Percentiles rank a stretch among this genome's conserved stretches.
Conservation (phyloP, 2,329 filamentous ascomycete genomes). For the Xylaria sp. region DNA sequence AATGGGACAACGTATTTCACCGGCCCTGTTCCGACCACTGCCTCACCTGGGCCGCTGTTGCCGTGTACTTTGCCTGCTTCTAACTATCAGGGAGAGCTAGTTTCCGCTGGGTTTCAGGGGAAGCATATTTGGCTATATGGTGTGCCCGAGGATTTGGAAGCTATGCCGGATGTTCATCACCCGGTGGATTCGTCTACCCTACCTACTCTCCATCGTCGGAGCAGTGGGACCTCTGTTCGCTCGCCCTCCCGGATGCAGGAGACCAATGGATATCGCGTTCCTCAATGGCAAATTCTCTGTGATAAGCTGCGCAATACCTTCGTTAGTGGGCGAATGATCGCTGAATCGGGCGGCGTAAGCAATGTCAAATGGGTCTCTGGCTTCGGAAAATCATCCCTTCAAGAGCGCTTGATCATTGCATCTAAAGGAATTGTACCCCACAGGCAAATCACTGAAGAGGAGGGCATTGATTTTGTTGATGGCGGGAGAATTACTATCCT, state of each 20-base stretch:
- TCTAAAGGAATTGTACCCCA: conserved; percentile 70
- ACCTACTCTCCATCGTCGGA: conserved; percentile 44
- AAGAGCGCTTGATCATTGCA: conserved; percentile 70
- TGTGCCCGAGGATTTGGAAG: conserved; percentile 73
- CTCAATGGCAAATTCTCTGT: conserved; percentile 72
- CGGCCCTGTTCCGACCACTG: conserved; percentile 63
- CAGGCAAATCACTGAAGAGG: conserved; percentile 67
- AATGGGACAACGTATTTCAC: conserved; percentile 82
- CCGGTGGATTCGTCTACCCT: conserved; percentile 37
- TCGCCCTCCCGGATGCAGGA: conserved; percentile 48
- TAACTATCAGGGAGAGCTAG: conserved; percentile 72
- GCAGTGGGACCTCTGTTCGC: conserved; percentile 50
- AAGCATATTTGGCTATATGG: conserved; percentile 81
- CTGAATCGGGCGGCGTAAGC: conserved; percentile 68
- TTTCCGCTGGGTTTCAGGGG: conserved; percentile 74
- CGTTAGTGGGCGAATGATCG: conserved; percentile 69
- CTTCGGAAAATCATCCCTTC: conserved; percentile 52
- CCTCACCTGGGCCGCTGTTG: conserved; percentile 62
- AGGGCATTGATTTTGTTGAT: conserved; percentile 77
- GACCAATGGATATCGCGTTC: conserved; percentile 49
- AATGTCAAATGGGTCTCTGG: conserved; percentile 74
- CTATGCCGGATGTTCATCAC: conserved; percentile 54
- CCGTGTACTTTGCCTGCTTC: conserved; percentile 74
- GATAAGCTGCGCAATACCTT: conserved; percentile 74
- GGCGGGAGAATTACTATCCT: conserved; percentile 75